These are phyloP conservation scores for Cytidiella melzeri DNA, from an alignment of 768 basidiomycete genomes.

Conservation along the genomic window DNA sequence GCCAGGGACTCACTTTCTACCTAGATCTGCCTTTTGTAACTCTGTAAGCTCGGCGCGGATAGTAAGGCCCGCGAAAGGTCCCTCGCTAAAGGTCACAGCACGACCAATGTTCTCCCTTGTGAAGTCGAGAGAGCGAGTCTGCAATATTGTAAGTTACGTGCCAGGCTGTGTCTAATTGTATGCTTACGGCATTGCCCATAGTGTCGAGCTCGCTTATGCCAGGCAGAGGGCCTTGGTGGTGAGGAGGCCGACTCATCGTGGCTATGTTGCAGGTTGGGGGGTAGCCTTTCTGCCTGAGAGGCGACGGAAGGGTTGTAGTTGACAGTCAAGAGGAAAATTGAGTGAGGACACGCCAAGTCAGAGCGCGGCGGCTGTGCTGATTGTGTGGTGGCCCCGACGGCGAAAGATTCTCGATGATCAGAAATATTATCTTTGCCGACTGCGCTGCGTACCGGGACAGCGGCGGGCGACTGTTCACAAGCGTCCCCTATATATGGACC, in stretches of 20 bases:
- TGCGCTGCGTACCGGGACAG: constrained; percentile 15
- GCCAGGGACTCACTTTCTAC: constrained; percentile 47
- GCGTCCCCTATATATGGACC: constrained; percentile 8
- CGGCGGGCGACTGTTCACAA: constrained; percentile 10
- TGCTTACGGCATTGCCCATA: not conserved
- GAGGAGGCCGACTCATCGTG: too few species aligned
- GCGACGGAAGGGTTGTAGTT: too few species aligned
- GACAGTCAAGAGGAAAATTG: not conserved
- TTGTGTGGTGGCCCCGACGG: not conserved
- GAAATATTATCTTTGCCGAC: constrained; percentile 9
- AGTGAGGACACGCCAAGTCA: not conserved
- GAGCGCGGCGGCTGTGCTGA: not conserved
- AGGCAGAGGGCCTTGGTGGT: not conserved
- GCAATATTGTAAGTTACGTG: constrained; percentile 2
- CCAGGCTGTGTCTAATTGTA: not conserved
- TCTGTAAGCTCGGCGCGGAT: constrained; percentile 51
- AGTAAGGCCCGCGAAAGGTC: constrained; percentile 55
- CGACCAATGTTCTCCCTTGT: constrained; percentile 30
- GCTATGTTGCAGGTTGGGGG: too few species aligned
- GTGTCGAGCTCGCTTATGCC: constrained; percentile 1
- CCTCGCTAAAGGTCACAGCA: constrained; percentile 50
- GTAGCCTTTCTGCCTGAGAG: too few species aligned
- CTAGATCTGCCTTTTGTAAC: constrained; percentile 59
- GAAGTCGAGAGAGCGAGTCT: constrained; percentile 14
- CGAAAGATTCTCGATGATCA: constrained; percentile 2